A percentile compares a stretch with the other conserved stretches of the same genome.
These are phyloP conservation scores for Takashimella koratensis DNA, from an alignment of 1,284 basidiomycete genomes.

Conservation along the genomic window DNA sequence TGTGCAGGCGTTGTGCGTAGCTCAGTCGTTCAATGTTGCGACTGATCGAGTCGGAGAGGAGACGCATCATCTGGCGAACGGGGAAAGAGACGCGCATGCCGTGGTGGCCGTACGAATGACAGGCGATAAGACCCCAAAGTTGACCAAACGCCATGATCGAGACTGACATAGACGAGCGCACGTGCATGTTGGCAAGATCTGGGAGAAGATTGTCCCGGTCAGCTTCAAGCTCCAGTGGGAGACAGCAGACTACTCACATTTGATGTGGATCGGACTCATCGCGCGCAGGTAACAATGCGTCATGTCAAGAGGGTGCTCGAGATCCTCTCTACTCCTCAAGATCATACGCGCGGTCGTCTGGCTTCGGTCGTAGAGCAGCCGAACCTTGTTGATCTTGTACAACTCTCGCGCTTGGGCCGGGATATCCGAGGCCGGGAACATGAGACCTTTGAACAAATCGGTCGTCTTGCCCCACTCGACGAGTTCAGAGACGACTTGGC, in stretches of 20 bases:
- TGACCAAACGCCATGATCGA: constrained; percentile 80
- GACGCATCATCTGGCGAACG: constrained; percentile 72
- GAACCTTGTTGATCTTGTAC: constrained; percentile 68
- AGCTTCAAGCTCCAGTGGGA: too few relatives aligned
- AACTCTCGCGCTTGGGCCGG: constrained; percentile 58
- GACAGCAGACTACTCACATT: too few relatives aligned
- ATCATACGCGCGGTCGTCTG: constrained; percentile 75
- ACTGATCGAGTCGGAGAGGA: constrained; percentile 78
- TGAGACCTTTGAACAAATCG: constrained; percentile 62
- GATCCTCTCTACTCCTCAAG: constrained; percentile 62
- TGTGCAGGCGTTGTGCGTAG: constrained; percentile 73
- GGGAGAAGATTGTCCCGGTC: too few relatives aligned
- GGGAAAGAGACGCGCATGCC: constrained; percentile 84
- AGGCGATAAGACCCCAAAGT: constrained; percentile 80
- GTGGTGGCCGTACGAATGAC: constrained; percentile 72
- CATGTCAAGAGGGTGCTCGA: constrained; percentile 77
- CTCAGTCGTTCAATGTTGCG: constrained; percentile 77
- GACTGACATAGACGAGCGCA: constrained; percentile 79
- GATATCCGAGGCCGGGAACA: constrained; percentile 60
- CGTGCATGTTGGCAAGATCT: constrained; percentile 77
- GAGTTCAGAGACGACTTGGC: constrained; percentile 75
- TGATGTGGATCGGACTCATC: constrained; percentile 85
- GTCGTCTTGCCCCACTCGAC: constrained; percentile 77
- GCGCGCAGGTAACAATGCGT: constrained; percentile 80
- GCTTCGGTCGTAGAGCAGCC: constrained; percentile 73